Percentiles rank a stretch among this genome's conserved stretches.
phyloP scores from a whole-genome alignment of 2,329 filamentous ascomycete genomes.

The Didymosphaeria variabile region DNA sequence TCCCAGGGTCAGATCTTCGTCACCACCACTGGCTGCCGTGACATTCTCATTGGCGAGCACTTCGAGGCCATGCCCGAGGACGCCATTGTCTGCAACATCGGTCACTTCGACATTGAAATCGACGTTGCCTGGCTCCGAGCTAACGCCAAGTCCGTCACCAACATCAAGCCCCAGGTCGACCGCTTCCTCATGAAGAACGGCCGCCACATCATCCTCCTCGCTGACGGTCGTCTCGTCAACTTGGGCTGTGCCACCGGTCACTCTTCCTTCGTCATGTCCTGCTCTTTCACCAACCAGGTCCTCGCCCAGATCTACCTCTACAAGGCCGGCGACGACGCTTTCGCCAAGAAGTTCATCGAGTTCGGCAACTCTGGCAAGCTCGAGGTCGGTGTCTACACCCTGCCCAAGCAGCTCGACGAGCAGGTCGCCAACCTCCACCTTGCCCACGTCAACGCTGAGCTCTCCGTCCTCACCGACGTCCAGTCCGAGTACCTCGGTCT shows the following conservation, averaged over 20 bases:
- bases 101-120: slow-evolving; percentile 99
- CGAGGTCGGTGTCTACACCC: slow-evolving; percentile 89
- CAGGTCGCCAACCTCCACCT: slow-evolving; percentile 96
- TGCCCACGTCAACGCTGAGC: slow-evolving; percentile 91
- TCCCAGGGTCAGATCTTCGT: slow-evolving; percentile 94
- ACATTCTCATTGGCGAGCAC: slow-evolving; percentile 91
- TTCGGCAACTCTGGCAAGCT: slow-evolving; percentile 94
- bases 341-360: slow-evolving; percentile 93
- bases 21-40: slow-evolving; percentile 98
- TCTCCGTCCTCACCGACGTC: slow-evolving; percentile 81
- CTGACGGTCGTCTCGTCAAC: slow-evolving; percentile 99
- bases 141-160: slow-evolving; percentile 91
- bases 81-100: slow-evolving; percentile 99
- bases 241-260: slow-evolving; percentile 98
- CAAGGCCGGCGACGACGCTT: slow-evolving; percentile 89
- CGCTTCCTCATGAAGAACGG: slow-evolving; percentile 94
- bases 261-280: slow-evolving; percentile 99
- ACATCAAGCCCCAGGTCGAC: slow-evolving; percentile 99
- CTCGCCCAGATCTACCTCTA: slow-evolving; percentile 98
- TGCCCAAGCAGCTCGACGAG: slow-evolving; percentile 99
- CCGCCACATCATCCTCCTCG: slow-evolving; percentile 97
- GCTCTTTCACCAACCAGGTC: slow-evolving; percentile 99
- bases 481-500: slow-evolving; percentile 97
- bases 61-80: slow-evolving; percentile 97
- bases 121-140: slow-evolving; percentile 99